Percentiles rank a stretch among this genome's conserved stretches.
These are phyloP conservation scores for Conticribra guillardii DNA, from an alignment of 108 stramenopile species.

Conservation along the genomic window DNA sequence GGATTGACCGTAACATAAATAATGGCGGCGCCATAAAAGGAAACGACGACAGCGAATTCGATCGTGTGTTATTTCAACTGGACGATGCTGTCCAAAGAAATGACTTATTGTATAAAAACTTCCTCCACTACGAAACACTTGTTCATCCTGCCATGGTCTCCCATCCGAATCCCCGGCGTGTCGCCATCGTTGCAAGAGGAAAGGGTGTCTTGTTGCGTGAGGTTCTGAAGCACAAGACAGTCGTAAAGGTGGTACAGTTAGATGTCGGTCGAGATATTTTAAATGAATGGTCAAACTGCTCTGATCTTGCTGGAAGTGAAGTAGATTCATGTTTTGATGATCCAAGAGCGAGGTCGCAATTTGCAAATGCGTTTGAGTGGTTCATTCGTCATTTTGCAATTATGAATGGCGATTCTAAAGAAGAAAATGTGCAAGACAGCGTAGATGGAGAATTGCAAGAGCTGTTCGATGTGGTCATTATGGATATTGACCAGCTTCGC, in stretches of 20 bases:
- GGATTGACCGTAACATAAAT: too few species aligned
- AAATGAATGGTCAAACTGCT: slow-evolving; percentile 30
- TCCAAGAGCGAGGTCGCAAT: too few species aligned
- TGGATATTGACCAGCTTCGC: neutral
- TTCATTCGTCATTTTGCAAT: slow-evolving; percentile 39
- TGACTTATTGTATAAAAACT: neutral
- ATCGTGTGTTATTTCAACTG: neutral
- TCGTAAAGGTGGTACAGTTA: slow-evolving; percentile 37
- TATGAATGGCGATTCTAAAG: neutral
- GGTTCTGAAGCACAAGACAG: too few species aligned
- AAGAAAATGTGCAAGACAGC: neutral
- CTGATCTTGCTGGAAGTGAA: slow-evolving; percentile 70
- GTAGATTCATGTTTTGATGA: too few species aligned
- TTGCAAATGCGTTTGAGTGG: slow-evolving; percentile 60
- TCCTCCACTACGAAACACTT: slow-evolving; percentile 38
- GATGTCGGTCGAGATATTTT: slow-evolving; percentile 43
- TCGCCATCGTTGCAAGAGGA: slow-evolving; percentile 76
- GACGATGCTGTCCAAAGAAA: neutral
- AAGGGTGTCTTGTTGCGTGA: slow-evolving; percentile 70
- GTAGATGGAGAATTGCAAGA: neutral
- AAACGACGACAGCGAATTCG: neutral
- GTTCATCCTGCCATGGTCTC: slow-evolving; percentile 94
- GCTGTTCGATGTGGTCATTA: slow-evolving; percentile 32
- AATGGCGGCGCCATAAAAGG: neutral
- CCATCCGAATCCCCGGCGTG: too few species aligned